These are phyloP conservation scores for Aschersonia sp. DNA, from an alignment of 2,329 filamentous ascomycete genomes.

Conservation along the genomic window DNA sequence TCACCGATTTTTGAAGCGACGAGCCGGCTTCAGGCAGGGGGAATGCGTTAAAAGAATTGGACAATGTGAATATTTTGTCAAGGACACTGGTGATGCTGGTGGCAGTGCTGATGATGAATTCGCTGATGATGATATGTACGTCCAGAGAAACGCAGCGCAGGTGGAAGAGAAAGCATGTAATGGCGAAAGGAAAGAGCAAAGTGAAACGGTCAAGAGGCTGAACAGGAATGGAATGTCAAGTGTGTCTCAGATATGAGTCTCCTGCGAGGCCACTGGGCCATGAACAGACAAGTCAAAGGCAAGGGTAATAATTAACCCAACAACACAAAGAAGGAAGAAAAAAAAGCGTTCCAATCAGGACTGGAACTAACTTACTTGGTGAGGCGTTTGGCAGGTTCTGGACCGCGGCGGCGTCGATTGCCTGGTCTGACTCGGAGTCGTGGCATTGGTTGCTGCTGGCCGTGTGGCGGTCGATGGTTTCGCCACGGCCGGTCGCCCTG, in stretches of 20 bases:
- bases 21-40: too few relatives aligned
- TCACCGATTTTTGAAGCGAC: too few relatives aligned
- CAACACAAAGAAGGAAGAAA: not conserved
- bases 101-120: not conserved
- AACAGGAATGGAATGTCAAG: not conserved
- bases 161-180: too few relatives aligned
- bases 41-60: too few relatives aligned
- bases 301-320: not conserved
- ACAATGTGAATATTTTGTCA: too few relatives aligned
- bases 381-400: conserved; percentile 1
- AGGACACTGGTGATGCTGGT: too few relatives aligned
- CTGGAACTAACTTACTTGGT: conserved; percentile 1
- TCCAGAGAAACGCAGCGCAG: not conserved
- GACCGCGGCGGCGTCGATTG: conserved; percentile 1
- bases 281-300: not conserved
- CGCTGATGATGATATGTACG: too few relatives aligned
- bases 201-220: not conserved
- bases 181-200: not conserved
- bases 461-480: conserved; percentile 4
- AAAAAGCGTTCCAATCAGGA: not conserved
- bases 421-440: conserved; percentile 1
- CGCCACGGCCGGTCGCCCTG: not conserved
- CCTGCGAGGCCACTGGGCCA: too few relatives aligned
- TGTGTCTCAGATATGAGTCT: not conserved
- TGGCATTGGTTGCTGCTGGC: conserved; percentile 1